These are phyloP conservation scores for Maudiozyma serrabonitensis DNA, from an alignment of 805 yeast species.

Conservation along the genomic window DNA sequence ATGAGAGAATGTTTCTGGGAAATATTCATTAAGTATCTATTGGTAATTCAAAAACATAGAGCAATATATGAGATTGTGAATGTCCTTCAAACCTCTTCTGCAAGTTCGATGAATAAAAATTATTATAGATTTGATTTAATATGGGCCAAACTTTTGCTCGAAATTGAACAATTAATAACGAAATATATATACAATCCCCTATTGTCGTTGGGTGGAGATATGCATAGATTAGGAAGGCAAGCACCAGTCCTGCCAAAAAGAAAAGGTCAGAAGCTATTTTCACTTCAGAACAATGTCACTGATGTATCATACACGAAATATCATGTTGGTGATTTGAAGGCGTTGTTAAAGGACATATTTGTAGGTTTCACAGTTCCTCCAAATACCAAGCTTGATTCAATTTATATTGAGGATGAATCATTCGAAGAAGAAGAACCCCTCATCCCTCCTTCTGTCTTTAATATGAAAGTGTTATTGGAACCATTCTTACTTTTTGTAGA, in stretches of 20 bases:
- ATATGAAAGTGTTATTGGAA: slow-evolving; percentile 71
- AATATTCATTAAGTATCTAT: slow-evolving; percentile 52
- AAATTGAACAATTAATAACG: slow-evolving; percentile 14
- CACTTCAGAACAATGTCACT: slow-evolving; percentile 22
- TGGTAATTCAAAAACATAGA: slow-evolving; percentile 61
- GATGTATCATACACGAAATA: slow-evolving; percentile 17
- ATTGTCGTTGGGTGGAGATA: slow-evolving; percentile 3
- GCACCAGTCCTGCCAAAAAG: slow-evolving; percentile 10
- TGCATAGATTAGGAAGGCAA: slow-evolving; percentile 1
- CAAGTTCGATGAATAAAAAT: slow-evolving; percentile 12
- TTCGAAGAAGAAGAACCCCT: slow-evolving; percentile 52
- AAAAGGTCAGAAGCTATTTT: slow-evolving; percentile 12
- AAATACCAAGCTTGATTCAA: slow-evolving; percentile 29
- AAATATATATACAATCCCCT: slow-evolving; percentile 16
- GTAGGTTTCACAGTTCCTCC: slow-evolving; percentile 50
- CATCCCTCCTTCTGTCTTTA: slow-evolving; percentile 62
- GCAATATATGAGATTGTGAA: slow-evolving; percentile 50
- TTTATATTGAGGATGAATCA: slow-evolving; percentile 52
- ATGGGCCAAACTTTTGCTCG: slow-evolving; percentile 36
- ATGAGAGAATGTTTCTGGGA: slow-evolving; percentile 63
- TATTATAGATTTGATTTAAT: slow-evolving; percentile 32
- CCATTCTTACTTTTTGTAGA: slow-evolving; percentile 61
- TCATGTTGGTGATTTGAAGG: slow-evolving; percentile 35
- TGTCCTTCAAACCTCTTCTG: slow-evolving; percentile 16
- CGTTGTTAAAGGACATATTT: slow-evolving; percentile 49